Conservation (phyloP, 2,329 filamentous ascomycete genomes). For the Pyrenochaeta sp. region DNA sequence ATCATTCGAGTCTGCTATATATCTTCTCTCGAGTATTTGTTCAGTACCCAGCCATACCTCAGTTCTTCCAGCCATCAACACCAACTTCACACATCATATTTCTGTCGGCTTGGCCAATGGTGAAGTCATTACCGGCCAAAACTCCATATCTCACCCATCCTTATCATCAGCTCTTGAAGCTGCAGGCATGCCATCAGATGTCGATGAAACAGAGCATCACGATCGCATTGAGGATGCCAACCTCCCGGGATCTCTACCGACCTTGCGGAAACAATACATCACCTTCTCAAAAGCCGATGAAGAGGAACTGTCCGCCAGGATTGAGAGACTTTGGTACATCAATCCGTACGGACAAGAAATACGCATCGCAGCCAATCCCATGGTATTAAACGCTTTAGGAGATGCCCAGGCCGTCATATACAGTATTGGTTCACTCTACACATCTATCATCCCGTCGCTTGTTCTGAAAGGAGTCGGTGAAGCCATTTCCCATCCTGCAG, state of each 20-base stretch:
- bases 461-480: slow-evolving; percentile 79
- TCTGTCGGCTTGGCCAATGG: slow-evolving; percentile 81
- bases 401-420: slow-evolving; percentile 77
- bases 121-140: slow-evolving; percentile 84
- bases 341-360: slow-evolving; percentile 99
- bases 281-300: slow-evolving; percentile 77
- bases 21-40: slow-evolving; percentile 85
- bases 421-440: slow-evolving; percentile 93
- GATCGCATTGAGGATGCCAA: slow-evolving; percentile 81
- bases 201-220: slow-evolving; percentile 60
- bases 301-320: slow-evolving; percentile 77
- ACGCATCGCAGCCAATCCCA: slow-evolving; percentile 80
- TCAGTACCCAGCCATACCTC: slow-evolving; percentile 77
- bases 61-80: slow-evolving; percentile 90
- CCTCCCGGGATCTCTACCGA: slow-evolving; percentile 80
- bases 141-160: slow-evolving; percentile 58
- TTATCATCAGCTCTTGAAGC: slow-evolving; percentile 37
- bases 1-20: slow-evolving; percentile 91
- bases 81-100: slow-evolving; percentile 95
- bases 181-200: slow-evolving; percentile 20
- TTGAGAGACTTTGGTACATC: slow-evolving; percentile 92
- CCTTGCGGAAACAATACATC: slow-evolving; percentile 81
- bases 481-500: slow-evolving; percentile 61
- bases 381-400: slow-evolving; percentile 73
- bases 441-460: slow-evolving; percentile 82